These are phyloP conservation scores for Aspergillus brunneoviolaceus DNA, from an alignment of 2,329 filamentous ascomycete species.

Conservation along the genomic window DNA sequence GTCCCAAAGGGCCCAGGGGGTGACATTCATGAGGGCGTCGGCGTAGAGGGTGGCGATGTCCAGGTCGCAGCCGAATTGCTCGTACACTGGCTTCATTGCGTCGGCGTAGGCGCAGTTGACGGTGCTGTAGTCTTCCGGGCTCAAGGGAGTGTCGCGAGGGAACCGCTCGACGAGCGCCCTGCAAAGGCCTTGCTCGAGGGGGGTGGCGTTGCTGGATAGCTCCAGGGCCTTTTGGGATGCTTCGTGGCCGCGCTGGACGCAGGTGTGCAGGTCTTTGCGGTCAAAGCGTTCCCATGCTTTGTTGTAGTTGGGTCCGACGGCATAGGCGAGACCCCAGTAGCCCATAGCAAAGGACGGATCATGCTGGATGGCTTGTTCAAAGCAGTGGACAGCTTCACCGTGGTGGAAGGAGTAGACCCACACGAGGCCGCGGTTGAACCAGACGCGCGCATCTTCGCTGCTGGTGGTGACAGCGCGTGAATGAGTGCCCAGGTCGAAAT, in stretches of 20 bases:
- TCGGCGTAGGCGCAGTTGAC: constrained; percentile 61
- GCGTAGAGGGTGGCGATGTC: constrained; percentile 63
- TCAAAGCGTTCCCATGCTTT: constrained; percentile 54
- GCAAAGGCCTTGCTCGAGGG: constrained; percentile 62
- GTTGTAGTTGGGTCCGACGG: constrained; percentile 54
- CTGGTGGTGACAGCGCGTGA: constrained; percentile 56
- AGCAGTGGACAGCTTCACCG: constrained; percentile 62
- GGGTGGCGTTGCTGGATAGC: constrained; percentile 36
- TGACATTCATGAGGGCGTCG: constrained; percentile 65
- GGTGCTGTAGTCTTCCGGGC: constrained; percentile 47
- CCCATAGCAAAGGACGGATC: constrained; percentile 48
- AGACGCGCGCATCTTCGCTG: constrained; percentile 56
- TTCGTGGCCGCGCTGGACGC: constrained; percentile 48
- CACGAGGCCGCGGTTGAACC: constrained; percentile 71
- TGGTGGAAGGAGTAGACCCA: constrained; percentile 79
- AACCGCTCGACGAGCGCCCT: constrained; percentile 61
- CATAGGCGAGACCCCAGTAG: constrained; percentile 52
- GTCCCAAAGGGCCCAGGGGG: constrained; percentile 65
- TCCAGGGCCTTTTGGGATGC: constrained; percentile 48
- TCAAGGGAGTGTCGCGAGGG: constrained; percentile 47
- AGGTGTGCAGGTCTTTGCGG: constrained; percentile 39
- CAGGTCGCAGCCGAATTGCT: constrained; percentile 53
- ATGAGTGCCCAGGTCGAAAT: constrained; percentile 61
- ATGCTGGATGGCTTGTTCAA: constrained; percentile 43
- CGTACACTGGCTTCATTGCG: constrained; percentile 58